Conservation (phyloP, 192 early-diverging fungal species). For the Backusella psychrophila region DNA sequence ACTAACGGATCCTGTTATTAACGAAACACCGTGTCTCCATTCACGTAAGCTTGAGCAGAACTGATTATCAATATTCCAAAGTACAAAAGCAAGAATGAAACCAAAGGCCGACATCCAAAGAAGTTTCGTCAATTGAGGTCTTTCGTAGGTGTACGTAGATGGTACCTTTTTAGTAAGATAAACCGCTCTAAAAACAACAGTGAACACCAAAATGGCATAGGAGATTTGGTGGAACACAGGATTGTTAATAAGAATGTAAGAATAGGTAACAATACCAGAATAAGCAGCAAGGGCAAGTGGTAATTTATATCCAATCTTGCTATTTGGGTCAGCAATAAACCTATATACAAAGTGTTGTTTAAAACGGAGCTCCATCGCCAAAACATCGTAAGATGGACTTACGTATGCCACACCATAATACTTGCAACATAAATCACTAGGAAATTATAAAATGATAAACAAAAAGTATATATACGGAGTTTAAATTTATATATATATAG, state of each 20-base stretch:
- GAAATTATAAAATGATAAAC: not conserved
- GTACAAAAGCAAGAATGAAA: slow-evolving; percentile 56
- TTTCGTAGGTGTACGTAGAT: slow-evolving; percentile 13
- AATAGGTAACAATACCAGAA: slow-evolving; percentile 48
- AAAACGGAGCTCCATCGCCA: not conserved
- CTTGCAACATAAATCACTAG: slow-evolving; percentile 59
- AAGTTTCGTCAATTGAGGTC: slow-evolving; percentile 28
- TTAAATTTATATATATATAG: not conserved
- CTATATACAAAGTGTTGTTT: slow-evolving; percentile 26
- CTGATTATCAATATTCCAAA: slow-evolving; percentile 85
- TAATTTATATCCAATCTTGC: slow-evolving; percentile 37
- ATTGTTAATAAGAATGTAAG: slow-evolving; percentile 64
- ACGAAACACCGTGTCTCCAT: slow-evolving; percentile 44
- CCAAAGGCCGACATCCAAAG: slow-evolving; percentile 32
- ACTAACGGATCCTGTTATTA: slow-evolving; percentile 15
- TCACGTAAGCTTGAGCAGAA: slow-evolving; percentile 58
- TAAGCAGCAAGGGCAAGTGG: slow-evolving; percentile 51
- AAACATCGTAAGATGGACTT: slow-evolving; percentile 2
- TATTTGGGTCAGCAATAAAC: slow-evolving; percentile 46
- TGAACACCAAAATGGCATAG: slow-evolving; percentile 54
- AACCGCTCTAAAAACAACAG: slow-evolving; percentile 45
- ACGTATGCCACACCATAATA: slow-evolving; percentile 49
- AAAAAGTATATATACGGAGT: not conserved
- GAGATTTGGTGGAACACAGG: slow-evolving; percentile 72
- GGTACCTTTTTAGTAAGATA: slow-evolving; percentile 38